Conservation (phyloP, 768 basidiomycete species). For the Hypsizygus marmoreus region DNA sequence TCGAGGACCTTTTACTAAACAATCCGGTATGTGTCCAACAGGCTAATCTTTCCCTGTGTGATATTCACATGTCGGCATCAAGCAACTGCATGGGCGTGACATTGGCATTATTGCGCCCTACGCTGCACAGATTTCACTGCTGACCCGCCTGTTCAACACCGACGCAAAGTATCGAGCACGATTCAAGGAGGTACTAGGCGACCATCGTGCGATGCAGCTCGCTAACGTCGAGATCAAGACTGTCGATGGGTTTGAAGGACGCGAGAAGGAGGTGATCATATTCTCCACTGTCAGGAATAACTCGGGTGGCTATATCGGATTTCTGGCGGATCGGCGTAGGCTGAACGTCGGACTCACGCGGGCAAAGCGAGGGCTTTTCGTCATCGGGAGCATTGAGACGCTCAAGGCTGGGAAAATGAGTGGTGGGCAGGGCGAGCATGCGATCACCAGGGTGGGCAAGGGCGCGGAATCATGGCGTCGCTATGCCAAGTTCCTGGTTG, state of each 20-base stretch:
- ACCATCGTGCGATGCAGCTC: constrained; percentile 65
- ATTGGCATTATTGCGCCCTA: constrained; percentile 96
- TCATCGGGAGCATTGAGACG: constrained; percentile 74
- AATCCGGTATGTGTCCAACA: constrained; percentile 59
- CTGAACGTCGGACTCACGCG: constrained; percentile 91
- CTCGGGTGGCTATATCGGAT: constrained; percentile 74
- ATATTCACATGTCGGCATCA: constrained; percentile 5
- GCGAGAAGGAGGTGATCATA: constrained; percentile 90
- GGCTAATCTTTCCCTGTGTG: constrained; percentile 11
- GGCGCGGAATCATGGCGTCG: constrained; percentile 61
- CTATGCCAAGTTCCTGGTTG: constrained; percentile 57
- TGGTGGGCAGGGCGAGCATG: constrained; percentile 19
- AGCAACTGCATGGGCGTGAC: constrained; percentile 68
- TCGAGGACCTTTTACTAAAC: constrained; percentile 77
- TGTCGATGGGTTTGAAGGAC: constrained; percentile 92
- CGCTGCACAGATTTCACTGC: constrained; percentile 77
- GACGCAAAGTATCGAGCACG: constrained; percentile 54
- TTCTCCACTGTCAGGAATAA: constrained; percentile 93
- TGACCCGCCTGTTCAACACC: constrained; percentile 65
- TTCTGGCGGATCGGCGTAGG: constrained; percentile 82
- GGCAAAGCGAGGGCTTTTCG: constrained; percentile 82
- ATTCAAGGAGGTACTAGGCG: constrained; percentile 63
- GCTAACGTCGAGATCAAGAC: constrained; percentile 82
- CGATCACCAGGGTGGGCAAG: constrained; percentile 31
- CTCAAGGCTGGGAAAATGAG: constrained; percentile 48